Conservation (phyloP, 108 stramenopile species). For the Skeletonema potamos region DNA sequence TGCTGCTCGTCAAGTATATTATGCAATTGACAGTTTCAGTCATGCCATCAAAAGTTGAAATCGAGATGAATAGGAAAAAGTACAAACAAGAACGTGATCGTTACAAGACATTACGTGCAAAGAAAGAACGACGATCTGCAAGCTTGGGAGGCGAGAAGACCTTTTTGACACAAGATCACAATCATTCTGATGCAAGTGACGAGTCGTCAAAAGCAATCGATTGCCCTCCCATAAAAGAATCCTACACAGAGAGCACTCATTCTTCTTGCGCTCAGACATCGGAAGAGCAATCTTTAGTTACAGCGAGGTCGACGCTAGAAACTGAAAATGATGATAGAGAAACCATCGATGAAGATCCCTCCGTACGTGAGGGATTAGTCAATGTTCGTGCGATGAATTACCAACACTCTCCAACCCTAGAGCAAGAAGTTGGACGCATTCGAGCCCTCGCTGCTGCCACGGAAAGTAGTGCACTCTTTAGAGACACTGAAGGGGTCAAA, state of each 20-base stretch:
- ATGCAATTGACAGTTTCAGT: conserved; percentile 71
- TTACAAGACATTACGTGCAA: conserved; percentile 59
- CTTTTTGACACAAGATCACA: background rate
- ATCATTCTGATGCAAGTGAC: conserved; percentile 7
- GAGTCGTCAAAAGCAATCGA: conserved; percentile 5
- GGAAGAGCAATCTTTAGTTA: background rate
- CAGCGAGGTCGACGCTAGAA: background rate
- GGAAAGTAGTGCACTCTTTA: background rate
- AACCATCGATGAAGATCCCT: conserved; percentile 2
- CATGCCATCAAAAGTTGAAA: conserved; percentile 65
- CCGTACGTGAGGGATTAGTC: background rate
- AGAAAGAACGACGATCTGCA: conserved; percentile 56
- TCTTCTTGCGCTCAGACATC: conserved; percentile 7
- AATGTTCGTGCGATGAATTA: conserved; percentile 19
- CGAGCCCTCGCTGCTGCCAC: background rate
- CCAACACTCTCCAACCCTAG: conserved; percentile 7
- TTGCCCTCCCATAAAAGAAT: conserved; percentile 44
- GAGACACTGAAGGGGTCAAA: background rate
- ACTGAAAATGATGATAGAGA: background rate
- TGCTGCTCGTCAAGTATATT: conserved; percentile 87
- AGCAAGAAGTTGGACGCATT: background rate
- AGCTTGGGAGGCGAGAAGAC: conserved; percentile 17
- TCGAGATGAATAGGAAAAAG: conserved; percentile 70
- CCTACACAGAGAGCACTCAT: conserved; percentile 24
- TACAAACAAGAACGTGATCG: conserved; percentile 58